Evolutionary conservation across 2,329 filamentous ascomycete genomes (phyloP).

Genomic region (Chaetomiaceae sp.): DNA sequence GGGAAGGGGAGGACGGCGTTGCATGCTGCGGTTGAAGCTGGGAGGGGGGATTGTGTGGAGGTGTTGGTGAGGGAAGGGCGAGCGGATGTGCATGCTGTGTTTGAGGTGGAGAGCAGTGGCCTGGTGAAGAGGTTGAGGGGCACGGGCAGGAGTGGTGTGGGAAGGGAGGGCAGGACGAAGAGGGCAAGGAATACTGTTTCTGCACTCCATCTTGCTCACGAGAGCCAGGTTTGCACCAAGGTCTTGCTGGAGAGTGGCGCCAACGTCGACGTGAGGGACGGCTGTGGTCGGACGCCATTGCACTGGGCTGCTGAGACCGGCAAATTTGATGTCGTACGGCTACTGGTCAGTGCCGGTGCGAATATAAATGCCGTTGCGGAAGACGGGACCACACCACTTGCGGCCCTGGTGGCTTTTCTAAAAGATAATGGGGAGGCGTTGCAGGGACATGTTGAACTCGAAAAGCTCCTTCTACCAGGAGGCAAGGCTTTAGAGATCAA

Average conservation of each 20-base stretch:
- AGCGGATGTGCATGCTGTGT: constrained; percentile 16
- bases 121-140: not conserved
- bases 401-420: not conserved
- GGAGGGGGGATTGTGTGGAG: constrained; percentile 8
- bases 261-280: constrained; percentile 10
- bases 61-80: constrained; percentile 17
- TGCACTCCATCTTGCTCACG: constrained; percentile 20
- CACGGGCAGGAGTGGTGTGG: not conserved
- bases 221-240: constrained; percentile 6
- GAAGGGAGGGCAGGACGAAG: not conserved
- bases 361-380: not conserved
- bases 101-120: constrained; percentile 3
- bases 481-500: not conserved
- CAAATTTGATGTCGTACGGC: constrained; percentile 8
- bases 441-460: not conserved
- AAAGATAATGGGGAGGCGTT: not conserved
- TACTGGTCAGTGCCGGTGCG: constrained; percentile 13
- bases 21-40: constrained; percentile 21
- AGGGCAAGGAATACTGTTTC: constrained; percentile 9
- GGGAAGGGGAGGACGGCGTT: constrained; percentile 20
- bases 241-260: constrained; percentile 17
- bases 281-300: constrained; percentile 17
- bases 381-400: not conserved
- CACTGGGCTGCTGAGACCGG: constrained; percentile 17
- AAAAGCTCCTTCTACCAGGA: not conserved